Conservation (phyloP, 2,329 filamentous ascomycete genomes). For the Cladosporium velox region DNA sequence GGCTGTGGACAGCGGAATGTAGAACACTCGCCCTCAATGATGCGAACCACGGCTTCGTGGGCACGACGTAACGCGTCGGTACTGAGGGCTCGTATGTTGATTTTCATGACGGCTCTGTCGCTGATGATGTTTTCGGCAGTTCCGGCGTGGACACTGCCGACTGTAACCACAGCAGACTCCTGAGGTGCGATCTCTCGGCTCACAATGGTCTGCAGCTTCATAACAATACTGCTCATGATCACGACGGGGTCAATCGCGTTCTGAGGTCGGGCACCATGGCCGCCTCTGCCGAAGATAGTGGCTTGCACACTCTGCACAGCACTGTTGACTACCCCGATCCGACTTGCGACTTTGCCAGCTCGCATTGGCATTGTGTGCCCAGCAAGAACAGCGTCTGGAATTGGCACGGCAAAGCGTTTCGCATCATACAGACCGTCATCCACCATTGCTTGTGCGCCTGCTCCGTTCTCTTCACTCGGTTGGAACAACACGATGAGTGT, state of each 20-base stretch:
- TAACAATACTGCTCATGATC: slow-evolving; percentile 46
- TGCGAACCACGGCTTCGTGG: slow-evolving; percentile 49
- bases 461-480: slow-evolving; percentile 22
- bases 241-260: slow-evolving; percentile 51
- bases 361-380: slow-evolving; percentile 30
- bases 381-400: slow-evolving; percentile 22
- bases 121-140: slow-evolving; percentile 50
- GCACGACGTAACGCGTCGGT: slow-evolving; percentile 47
- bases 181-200: slow-evolving; percentile 43
- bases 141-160: slow-evolving; percentile 48
- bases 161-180: slow-evolving; percentile 49
- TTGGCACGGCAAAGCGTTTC: slow-evolving; percentile 5
- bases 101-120: slow-evolving; percentile 48
- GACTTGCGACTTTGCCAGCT: slow-evolving; percentile 40
- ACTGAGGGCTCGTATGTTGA: slow-evolving; percentile 53
- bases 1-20: slow-evolving; percentile 46
- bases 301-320: slow-evolving; percentile 43
- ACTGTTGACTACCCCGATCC: slow-evolving; percentile 39
- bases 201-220: slow-evolving; percentile 44
- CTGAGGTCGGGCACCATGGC: slow-evolving; percentile 49
- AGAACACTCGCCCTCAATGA: slow-evolving; percentile 55
- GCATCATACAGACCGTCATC: slow-evolving; percentile 19
- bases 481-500: slow-evolving; percentile 23
- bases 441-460: slow-evolving; percentile 21
- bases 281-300: slow-evolving; percentile 45